Conservation (phyloP, 768 basidiomycete genomes). For the Gelatoporia subvermispora region DNA sequence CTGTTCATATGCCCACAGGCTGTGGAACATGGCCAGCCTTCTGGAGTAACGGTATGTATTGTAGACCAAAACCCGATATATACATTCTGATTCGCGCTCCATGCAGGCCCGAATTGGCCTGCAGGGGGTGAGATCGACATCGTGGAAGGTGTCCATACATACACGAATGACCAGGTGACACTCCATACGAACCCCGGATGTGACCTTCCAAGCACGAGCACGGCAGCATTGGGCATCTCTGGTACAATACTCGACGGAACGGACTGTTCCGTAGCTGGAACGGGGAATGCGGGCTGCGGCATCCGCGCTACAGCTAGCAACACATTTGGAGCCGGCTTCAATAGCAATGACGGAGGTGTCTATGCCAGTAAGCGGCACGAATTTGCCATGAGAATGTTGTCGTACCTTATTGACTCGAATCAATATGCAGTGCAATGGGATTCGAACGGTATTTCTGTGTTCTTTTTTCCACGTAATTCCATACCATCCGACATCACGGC, state of each 20-base stretch:
- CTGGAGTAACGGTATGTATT: slow-evolving; percentile 32
- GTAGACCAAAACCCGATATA: background rate
- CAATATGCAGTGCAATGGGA: slow-evolving; percentile 65
- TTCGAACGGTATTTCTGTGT: slow-evolving; percentile 67
- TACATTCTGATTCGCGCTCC: background rate
- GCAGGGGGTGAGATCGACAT: slow-evolving; percentile 77
- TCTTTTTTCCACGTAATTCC: slow-evolving; percentile 71
- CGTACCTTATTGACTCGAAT: slow-evolving; percentile 12
- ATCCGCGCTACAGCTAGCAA: slow-evolving; percentile 53
- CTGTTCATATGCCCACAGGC: slow-evolving; percentile 85
- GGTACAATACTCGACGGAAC: slow-evolving; percentile 65
- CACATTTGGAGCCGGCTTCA: slow-evolving; percentile 85
- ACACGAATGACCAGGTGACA: slow-evolving; percentile 77
- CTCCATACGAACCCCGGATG: slow-evolving; percentile 77
- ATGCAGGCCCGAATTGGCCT: slow-evolving; percentile 54
- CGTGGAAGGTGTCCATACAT: slow-evolving; percentile 77
- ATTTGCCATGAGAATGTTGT: slow-evolving; percentile 1
- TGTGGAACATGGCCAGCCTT: slow-evolving; percentile 79
- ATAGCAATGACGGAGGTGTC: slow-evolving; percentile 79
- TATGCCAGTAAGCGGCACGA: slow-evolving; percentile 71
- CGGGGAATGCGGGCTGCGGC: slow-evolving; percentile 80
- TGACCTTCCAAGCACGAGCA: slow-evolving; percentile 45
- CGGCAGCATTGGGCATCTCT: slow-evolving; percentile 47
- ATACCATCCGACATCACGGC: slow-evolving; percentile 75
- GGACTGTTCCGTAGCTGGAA: slow-evolving; percentile 66